phyloP scores from a whole-genome alignment of 169 alveolate species.

The Plasmodium sp. region DNA sequence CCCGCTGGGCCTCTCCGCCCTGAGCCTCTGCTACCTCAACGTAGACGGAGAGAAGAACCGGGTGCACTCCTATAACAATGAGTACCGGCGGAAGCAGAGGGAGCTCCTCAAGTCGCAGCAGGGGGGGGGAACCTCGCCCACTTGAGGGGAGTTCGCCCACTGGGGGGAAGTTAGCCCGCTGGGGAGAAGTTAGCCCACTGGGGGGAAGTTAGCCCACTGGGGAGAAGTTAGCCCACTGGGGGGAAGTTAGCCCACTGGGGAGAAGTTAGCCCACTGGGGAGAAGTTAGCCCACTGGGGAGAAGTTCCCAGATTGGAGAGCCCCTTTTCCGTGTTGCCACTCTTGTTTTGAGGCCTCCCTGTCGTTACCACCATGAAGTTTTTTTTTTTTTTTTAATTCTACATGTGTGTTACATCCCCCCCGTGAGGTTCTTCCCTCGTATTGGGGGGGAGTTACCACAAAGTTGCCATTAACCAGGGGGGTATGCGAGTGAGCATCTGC shows the following conservation, averaged over 20 bases:
- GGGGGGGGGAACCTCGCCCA: neutral
- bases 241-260: no score
- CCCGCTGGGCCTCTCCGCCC: conserved; percentile 33
- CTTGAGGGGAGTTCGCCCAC: neutral
- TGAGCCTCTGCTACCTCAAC: conserved; percentile 53
- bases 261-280: no score
- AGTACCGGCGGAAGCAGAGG: conserved; percentile 66
- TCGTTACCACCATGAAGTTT: neutral
- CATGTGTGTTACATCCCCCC: neutral
- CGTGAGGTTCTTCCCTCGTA: neutral
- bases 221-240: no score
- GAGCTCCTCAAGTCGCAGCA: neutral
- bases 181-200: no score
- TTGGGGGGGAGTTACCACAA: neutral
- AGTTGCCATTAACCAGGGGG: neutral
- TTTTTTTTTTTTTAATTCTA: neutral
- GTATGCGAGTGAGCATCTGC: neutral
- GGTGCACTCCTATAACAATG: conserved; percentile 50
- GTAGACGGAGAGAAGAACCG: conserved; percentile 42
- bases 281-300: no score
- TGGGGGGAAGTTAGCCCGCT: no score
- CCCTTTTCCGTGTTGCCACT: neutral
- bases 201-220: no score
- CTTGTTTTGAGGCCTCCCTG: neutral
- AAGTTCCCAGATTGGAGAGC: no score